phyloP scores from a whole-genome alignment of 441 rosid genomes.

The Populus hybrid region DNA sequence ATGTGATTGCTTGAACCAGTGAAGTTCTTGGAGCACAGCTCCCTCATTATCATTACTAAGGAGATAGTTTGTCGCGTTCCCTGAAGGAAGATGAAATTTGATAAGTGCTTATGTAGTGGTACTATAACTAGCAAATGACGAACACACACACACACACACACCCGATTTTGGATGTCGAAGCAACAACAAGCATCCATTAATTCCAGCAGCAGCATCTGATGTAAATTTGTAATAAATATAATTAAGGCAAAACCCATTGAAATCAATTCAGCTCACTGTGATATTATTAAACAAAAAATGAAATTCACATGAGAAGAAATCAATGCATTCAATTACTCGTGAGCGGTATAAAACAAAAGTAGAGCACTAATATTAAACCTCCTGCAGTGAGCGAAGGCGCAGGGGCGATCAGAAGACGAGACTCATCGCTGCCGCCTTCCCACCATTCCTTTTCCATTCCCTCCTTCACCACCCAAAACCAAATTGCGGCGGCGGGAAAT shows the following conservation, averaged over 20 bases:
- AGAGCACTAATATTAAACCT: no score
- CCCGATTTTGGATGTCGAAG: slow-evolving; percentile 91
- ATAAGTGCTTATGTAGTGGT: background rate
- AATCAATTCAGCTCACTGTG: background rate
- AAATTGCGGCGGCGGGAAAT: no score
- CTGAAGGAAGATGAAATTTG: slow-evolving; percentile 28
- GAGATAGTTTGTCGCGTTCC: slow-evolving; percentile 51
- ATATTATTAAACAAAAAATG: background rate
- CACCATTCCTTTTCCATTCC: no score
- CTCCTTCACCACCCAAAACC: no score
- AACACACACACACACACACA: background rate
- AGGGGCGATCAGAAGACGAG: slow-evolving; percentile 66
- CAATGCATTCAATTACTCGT: slow-evolving; percentile 12
- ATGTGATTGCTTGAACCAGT: slow-evolving; percentile 77
- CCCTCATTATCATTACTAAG: slow-evolving; percentile 26
- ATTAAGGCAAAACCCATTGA: background rate
- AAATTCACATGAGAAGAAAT: background rate
- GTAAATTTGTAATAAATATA: background rate
- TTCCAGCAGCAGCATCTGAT: slow-evolving; percentile 34
- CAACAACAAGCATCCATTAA: slow-evolving; percentile 41
- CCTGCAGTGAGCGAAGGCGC: background rate
- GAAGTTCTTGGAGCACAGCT: slow-evolving; percentile 60
- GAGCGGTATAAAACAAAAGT: no score
- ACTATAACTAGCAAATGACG: background rate
- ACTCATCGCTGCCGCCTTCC: slow-evolving; percentile 21